A percentile compares a stretch with the other conserved stretches of the same genome.
Evolutionary conservation across 1,284 basidiomycete species (phyloP).

Genomic region (Violaceomyces palustris): DNA sequence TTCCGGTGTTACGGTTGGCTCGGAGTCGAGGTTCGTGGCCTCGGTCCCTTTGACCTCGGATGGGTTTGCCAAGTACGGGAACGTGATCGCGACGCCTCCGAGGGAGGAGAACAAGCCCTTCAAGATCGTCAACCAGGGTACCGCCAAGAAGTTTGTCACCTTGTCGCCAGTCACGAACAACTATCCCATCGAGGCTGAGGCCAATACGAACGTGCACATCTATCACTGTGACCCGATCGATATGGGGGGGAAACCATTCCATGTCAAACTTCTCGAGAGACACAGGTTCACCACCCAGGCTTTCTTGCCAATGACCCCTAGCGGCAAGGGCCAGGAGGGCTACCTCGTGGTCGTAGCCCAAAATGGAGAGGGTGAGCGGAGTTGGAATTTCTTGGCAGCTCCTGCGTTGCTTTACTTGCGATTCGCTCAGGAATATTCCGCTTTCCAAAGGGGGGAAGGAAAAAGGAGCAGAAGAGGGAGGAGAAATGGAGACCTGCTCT

Average conservation of each 20-base stretch:
- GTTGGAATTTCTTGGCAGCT: too few species aligned
- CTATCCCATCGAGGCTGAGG: conserved; percentile 20
- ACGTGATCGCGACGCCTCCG: conserved; percentile 27
- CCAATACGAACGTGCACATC: conserved; percentile 38
- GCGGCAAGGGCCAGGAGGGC: conserved; percentile 11
- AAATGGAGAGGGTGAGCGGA: conserved; percentile 29
- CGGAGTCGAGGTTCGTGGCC: conserved; percentile 5
- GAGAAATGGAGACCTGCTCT: too few species aligned
- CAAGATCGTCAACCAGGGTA: conserved; percentile 46
- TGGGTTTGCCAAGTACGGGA: conserved; percentile 33
- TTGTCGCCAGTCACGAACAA: conserved; percentile 21
- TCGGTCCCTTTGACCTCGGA: conserved; percentile 17
- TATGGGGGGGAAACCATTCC: conserved; percentile 33
- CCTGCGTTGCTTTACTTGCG: too few species aligned
- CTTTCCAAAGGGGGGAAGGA: too few species aligned
- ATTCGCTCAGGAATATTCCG: too few species aligned
- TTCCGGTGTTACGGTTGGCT: too few species aligned
- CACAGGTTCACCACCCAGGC: conserved; percentile 45
- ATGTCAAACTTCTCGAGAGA: conserved; percentile 40
- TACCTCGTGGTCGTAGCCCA: conserved; percentile 47
- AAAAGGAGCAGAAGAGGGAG: too few species aligned
- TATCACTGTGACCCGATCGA: conserved; percentile 32
- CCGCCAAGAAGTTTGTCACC: conserved; percentile 36
- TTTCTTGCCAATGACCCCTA: conserved; percentile 37
- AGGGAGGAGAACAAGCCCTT: conserved; percentile 5